These are phyloP conservation scores for Tephrocybe rancida DNA, from an alignment of 768 basidiomycete genomes.

Conservation along the genomic window DNA sequence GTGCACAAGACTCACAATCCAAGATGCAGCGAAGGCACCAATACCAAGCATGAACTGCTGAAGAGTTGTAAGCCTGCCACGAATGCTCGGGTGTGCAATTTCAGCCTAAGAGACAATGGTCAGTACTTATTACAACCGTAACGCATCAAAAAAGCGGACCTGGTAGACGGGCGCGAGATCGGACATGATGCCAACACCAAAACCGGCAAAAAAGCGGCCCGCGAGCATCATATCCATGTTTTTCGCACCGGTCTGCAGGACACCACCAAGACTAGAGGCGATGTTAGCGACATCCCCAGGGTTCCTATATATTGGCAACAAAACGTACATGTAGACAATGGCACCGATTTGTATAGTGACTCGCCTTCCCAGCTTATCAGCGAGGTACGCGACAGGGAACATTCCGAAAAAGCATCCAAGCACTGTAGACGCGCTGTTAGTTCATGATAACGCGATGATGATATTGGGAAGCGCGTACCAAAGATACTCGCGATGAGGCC, in stretches of 20 bases:
- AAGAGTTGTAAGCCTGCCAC: constrained; percentile 54
- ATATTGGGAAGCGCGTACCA: constrained; percentile 22
- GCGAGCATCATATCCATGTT: constrained; percentile 51
- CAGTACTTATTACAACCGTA: neutral
- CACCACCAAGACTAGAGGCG: constrained; percentile 40
- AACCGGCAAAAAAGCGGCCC: constrained; percentile 54
- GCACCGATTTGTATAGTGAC: constrained; percentile 43
- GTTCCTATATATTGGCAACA: neutral
- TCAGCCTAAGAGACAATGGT: constrained; percentile 36
- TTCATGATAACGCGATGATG: neutral
- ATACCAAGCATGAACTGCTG: constrained; percentile 55
- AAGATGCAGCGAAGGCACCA: constrained; percentile 52
- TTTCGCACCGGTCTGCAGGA: constrained; percentile 46
- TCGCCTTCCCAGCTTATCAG: constrained; percentile 39
- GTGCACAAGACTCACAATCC: constrained; percentile 31
- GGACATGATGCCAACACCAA: constrained; percentile 49
- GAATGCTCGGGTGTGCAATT: constrained; percentile 58
- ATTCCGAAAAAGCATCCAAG: constrained; percentile 47
- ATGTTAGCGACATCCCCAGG: neutral
- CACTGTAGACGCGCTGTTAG: constrained; percentile 23
- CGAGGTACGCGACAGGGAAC: constrained; percentile 42
- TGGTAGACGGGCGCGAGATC: constrained; percentile 57
- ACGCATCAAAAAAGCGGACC: constrained; percentile 17
- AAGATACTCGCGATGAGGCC: constrained; percentile 46
- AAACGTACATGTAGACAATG: constrained; percentile 37